Conservation (phyloP, 306 rosid species). For the Calophaca sinica region DNA sequence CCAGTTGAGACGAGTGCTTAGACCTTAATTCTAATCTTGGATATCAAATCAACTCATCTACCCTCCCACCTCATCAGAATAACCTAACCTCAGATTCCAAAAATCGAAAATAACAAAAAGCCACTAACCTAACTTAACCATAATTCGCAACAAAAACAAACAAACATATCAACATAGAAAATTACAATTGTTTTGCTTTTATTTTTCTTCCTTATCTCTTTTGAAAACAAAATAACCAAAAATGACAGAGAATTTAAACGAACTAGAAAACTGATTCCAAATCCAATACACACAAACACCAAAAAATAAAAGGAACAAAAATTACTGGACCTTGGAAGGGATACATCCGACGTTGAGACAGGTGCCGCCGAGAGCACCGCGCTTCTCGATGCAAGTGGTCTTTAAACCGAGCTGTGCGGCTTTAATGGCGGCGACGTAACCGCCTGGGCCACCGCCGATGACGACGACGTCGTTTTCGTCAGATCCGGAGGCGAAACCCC, state of each 20-base stretch:
- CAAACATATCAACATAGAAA: background rate
- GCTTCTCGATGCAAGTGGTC: conserved; percentile 98
- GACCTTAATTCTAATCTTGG: conserved; percentile 1
- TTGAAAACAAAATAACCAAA: background rate
- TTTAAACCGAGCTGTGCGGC: conserved; percentile 96
- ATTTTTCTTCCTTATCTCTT: background rate
- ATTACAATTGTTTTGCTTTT: background rate
- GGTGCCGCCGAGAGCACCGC: conserved; percentile 96
- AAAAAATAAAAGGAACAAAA: background rate
- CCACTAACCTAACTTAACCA: background rate
- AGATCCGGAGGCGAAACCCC: conserved; percentile 91
- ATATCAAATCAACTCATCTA: conserved; percentile 7
- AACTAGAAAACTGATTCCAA: background rate
- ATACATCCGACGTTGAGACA: conserved; percentile 99
- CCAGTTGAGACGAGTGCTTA: background rate
- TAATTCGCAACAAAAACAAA: background rate
- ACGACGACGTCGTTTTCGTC: conserved; percentile 93
- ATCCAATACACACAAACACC: background rate
- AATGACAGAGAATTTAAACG: background rate
- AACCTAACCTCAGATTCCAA: background rate
- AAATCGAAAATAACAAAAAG: background rate
- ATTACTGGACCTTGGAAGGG: conserved; percentile 80
- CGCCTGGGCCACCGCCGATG: conserved; percentile 99
- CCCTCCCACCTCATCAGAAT: background rate
- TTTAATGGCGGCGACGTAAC: conserved; percentile 98